phyloP scores from a whole-genome alignment of 148 eudicot species.

The Diospyros lotus region DNA sequence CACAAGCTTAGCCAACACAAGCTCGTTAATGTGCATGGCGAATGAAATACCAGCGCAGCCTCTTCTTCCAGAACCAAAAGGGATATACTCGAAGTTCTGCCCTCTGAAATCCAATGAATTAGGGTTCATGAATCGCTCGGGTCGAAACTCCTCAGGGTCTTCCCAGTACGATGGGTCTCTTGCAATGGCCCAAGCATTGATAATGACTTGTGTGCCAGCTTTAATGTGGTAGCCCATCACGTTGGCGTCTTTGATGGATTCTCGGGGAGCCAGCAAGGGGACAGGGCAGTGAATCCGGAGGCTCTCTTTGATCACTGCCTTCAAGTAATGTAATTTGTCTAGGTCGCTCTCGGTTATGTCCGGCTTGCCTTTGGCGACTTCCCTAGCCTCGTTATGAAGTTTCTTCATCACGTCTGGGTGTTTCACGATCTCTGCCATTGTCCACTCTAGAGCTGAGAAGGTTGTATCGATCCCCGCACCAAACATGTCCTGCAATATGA shows the following conservation, averaged over 20 bases:
- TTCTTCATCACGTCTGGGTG: background rate
- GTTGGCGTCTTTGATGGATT: background rate
- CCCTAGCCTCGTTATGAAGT: background rate
- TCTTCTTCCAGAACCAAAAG: constrained; percentile 9
- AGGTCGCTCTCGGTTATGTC: background rate
- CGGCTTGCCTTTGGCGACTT: background rate
- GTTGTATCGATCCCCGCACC: constrained; percentile 3
- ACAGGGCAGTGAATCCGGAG: background rate
- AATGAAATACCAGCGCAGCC: background rate
- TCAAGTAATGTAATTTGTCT: background rate
- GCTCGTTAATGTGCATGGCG: background rate
- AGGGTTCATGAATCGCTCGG: background rate
- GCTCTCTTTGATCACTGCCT: background rate
- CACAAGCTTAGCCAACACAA: background rate
- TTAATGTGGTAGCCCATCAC: background rate
- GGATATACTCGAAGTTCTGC: background rate
- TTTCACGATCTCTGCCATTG: background rate
- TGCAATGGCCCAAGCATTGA: constrained; percentile 6
- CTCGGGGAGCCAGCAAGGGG: background rate
- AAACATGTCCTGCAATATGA: constrained; percentile 4
- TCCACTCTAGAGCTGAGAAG: background rate
- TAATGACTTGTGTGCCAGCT: background rate
- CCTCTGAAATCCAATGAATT: background rate
- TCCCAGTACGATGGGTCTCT: background rate
- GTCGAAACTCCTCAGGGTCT: background rate